Conservation (phyloP, 305 asterid species). For the Striga hermonthica region DNA sequence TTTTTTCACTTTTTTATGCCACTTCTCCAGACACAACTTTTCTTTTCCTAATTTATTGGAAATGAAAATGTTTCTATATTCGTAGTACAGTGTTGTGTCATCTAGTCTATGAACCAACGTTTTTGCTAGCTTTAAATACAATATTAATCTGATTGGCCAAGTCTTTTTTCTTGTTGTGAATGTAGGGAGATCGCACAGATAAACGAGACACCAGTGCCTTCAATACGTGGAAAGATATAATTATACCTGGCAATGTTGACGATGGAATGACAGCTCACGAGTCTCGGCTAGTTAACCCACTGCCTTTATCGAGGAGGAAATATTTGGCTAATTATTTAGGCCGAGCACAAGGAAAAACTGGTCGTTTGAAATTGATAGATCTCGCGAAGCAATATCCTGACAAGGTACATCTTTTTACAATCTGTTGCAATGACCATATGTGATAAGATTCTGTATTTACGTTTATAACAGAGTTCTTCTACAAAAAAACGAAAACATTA, state of each 20-base stretch:
- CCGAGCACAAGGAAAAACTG: slow-evolving; percentile 91
- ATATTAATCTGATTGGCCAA: no score
- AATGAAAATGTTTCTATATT: no score
- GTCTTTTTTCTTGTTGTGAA: slow-evolving; percentile 19
- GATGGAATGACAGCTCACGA: slow-evolving; percentile 80
- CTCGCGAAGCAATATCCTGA: slow-evolving; percentile 79
- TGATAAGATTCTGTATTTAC: no score
- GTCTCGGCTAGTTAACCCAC: slow-evolving; percentile 64
- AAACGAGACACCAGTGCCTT: slow-evolving; percentile 90
- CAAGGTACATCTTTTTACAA: slow-evolving; percentile 54
- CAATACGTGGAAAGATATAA: slow-evolving; percentile 94
- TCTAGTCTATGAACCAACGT: no score
- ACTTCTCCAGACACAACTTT: no score
- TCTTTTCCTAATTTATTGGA: no score
- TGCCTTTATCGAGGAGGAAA: slow-evolving; percentile 79
- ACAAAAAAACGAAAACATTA: no score
- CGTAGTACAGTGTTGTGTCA: no score
- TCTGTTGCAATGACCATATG: no score
- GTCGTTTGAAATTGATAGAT: slow-evolving; percentile 75
- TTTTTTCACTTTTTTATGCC: no score
- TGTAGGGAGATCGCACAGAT: slow-evolving; percentile 94
- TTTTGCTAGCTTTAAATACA: no score
- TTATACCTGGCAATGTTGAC: slow-evolving; percentile 90
- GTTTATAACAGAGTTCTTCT: no score
- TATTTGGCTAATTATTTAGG: slow-evolving; percentile 84